Percentiles rank a stretch among this genome's conserved stretches.
These are phyloP conservation scores for Corrigiola litoralis DNA, from an alignment of 179 eudicot genomes.

Conservation along the genomic window DNA sequence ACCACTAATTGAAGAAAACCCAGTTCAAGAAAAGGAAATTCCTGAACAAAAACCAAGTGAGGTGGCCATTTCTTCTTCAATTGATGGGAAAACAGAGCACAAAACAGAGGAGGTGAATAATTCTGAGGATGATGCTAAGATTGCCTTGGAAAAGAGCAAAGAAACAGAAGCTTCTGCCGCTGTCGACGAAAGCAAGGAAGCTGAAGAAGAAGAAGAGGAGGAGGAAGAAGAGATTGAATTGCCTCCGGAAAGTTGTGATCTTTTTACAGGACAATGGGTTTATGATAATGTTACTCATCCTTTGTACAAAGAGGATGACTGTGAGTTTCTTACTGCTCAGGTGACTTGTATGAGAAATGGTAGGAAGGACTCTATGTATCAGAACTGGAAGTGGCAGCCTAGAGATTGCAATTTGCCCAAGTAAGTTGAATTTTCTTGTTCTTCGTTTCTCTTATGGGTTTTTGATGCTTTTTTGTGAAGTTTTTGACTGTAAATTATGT, in stretches of 20 bases:
- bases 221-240: slow-evolving; percentile 48
- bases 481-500: neutral
- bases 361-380: slow-evolving; percentile 63
- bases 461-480: neutral
- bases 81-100: slow-evolving; percentile 34
- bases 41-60: neutral
- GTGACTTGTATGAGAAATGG: slow-evolving; percentile 91
- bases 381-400: slow-evolving; percentile 96
- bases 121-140: slow-evolving; percentile 13
- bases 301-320: slow-evolving; percentile 64
- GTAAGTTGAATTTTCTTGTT: slow-evolving; percentile 30
- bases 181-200: slow-evolving; percentile 14
- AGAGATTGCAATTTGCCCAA: slow-evolving; percentile 77
- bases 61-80: no score
- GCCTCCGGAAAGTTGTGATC: slow-evolving; percentile 74
- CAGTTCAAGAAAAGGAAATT: slow-evolving; percentile 28
- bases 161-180: neutral
- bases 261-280: slow-evolving; percentile 80
- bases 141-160: neutral
- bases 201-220: slow-evolving; percentile 39
- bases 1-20: slow-evolving; percentile 10
- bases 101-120: slow-evolving; percentile 24
- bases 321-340: slow-evolving; percentile 75
- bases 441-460: neutral
- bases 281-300: slow-evolving; percentile 70